phyloP scores from a whole-genome alignment of 768 basidiomycete species.

The Mycena albidolilacea region DNA sequence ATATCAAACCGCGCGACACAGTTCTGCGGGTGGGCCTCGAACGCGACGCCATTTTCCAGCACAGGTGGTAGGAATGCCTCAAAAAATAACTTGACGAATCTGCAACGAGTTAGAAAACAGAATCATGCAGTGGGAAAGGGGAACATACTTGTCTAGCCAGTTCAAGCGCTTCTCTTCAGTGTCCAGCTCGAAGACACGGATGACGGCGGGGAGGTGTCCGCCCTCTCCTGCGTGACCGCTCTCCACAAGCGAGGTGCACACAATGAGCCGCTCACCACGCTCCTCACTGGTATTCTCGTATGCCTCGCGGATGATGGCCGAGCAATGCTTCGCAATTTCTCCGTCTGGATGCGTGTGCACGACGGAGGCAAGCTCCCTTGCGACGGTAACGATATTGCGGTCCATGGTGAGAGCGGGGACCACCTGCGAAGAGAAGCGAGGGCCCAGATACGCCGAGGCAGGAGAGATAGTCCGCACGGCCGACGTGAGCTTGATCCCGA shows the following conservation, averaged over 20 bases:
- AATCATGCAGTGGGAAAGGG: conserved; percentile 6
- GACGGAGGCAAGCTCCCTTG: conserved; percentile 69
- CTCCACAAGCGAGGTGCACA: conserved; percentile 71
- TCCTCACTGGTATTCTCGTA: conserved; percentile 65
- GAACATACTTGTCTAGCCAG: conserved; percentile 65
- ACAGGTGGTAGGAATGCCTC: conserved; percentile 70
- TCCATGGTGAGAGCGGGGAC: conserved; percentile 66
- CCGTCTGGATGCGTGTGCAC: conserved; percentile 63
- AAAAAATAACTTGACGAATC: conserved; percentile 66
- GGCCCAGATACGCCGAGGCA: conserved; percentile 68
- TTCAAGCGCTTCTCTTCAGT: conserved; percentile 63
- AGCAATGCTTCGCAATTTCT: conserved; percentile 69
- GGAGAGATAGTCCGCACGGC: conserved; percentile 74
- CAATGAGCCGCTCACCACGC: conserved; percentile 65
- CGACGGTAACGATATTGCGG: conserved; percentile 64
- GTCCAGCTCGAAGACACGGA: conserved; percentile 66
- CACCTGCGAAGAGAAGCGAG: conserved; percentile 67
- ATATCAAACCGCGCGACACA: conserved; percentile 69
- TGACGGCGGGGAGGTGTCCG: conserved; percentile 62
- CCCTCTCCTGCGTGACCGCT: conserved; percentile 64
- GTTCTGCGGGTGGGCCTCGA: conserved; percentile 75
- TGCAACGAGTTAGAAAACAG: conserved; percentile 38
- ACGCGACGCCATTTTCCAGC: conserved; percentile 69
- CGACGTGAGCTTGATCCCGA: conserved; percentile 71
- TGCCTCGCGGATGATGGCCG: conserved; percentile 67